A percentile compares a stretch with the other conserved stretches of the same genome.
phyloP scores from a whole-genome alignment of 768 basidiomycete species.

The Artomyces pyxidatus region DNA sequence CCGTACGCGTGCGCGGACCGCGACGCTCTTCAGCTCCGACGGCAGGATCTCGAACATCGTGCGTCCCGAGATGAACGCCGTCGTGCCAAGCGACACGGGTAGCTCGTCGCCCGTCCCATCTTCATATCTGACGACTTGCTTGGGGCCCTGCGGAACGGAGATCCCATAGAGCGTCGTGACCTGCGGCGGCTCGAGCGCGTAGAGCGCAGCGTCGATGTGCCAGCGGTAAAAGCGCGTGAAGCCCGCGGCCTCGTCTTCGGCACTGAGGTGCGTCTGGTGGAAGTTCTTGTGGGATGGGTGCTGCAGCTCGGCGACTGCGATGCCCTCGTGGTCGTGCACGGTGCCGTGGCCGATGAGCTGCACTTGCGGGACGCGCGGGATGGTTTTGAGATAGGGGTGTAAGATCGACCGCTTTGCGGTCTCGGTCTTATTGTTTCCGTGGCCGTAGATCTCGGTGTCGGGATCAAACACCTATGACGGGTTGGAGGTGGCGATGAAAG shows the following conservation, averaged over 20 bases:
- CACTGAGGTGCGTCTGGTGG: conserved; percentile 66
- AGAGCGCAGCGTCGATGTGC: conserved; percentile 86
- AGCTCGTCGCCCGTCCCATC: conserved; percentile 81
- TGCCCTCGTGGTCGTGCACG: conserved; percentile 70
- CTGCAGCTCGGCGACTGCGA: conserved; percentile 63
- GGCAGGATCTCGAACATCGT: conserved; percentile 78
- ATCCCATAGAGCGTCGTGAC: conserved; percentile 81
- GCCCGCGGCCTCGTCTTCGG: conserved; percentile 63
- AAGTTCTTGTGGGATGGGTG: conserved; percentile 80
- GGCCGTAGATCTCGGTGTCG: conserved; percentile 58
- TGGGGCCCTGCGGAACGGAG: conserved; percentile 52
- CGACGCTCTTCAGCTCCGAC: conserved; percentile 60
- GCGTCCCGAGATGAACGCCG: conserved; percentile 71
- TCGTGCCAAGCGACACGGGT: conserved; percentile 74
- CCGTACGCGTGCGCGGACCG: conserved; percentile 64
- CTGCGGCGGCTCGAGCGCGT: conserved; percentile 62
- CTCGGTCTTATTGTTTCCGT: conserved; percentile 83
- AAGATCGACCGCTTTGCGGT: conserved; percentile 70
- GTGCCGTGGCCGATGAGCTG: conserved; percentile 85
- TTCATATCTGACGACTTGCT: conserved; percentile 68
- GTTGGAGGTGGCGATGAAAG: not conserved
- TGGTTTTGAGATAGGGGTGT: conserved; percentile 82
- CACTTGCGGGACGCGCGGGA: conserved; percentile 79
- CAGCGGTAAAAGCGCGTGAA: conserved; percentile 79
- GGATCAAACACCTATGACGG: conserved; percentile 66